Percentiles rank a stretch among this genome's conserved stretches.
Evolutionary conservation across 2,329 filamentous ascomycete genomes (phyloP).

Genomic region (Xylariaceae sp.): DNA sequence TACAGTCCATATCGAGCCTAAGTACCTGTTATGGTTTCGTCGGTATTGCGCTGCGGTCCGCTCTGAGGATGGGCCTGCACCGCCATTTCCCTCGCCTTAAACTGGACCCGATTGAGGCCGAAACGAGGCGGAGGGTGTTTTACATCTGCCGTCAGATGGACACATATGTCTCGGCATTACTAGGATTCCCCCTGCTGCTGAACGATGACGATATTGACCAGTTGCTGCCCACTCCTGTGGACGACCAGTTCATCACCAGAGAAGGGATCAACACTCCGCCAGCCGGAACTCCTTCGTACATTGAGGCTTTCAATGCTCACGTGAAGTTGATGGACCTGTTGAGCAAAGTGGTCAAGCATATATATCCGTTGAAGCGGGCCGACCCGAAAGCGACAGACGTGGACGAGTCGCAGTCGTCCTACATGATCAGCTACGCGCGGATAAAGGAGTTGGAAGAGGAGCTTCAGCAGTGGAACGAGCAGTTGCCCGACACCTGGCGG

Average conservation of each 20-base stretch:
- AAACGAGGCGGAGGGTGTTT: slow-evolving; percentile 59
- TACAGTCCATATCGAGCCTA: slow-evolving; percentile 73
- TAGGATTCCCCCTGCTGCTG: slow-evolving; percentile 61
- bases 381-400: slow-evolving; percentile 42
- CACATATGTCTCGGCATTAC: slow-evolving; percentile 61
- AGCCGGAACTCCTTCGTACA: slow-evolving; percentile 51
- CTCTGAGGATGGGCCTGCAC: slow-evolving; percentile 73
- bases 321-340: slow-evolving; percentile 59
- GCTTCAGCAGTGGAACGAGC: slow-evolving; percentile 58
- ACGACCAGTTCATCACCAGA: slow-evolving; percentile 62
- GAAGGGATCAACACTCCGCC: slow-evolving; percentile 51
- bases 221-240: slow-evolving; percentile 57
- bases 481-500: slow-evolving; percentile 68
- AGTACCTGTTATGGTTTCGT: slow-evolving; percentile 77
- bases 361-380: slow-evolving; percentile 58
- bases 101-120: slow-evolving; percentile 57
- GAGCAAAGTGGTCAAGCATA: slow-evolving; percentile 57
- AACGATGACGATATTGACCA: slow-evolving; percentile 63
- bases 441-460: slow-evolving; percentile 62
- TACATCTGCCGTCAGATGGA: slow-evolving; percentile 67
- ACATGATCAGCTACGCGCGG: slow-evolving; percentile 57
- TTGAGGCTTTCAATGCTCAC: slow-evolving; percentile 62
- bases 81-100: slow-evolving; percentile 61
- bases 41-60: slow-evolving; percentile 69
- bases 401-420: slow-evolving; percentile 40